phyloP scores from a whole-genome alignment of 2,329 filamentous ascomycete genomes.

The Fusarium sp. region DNA sequence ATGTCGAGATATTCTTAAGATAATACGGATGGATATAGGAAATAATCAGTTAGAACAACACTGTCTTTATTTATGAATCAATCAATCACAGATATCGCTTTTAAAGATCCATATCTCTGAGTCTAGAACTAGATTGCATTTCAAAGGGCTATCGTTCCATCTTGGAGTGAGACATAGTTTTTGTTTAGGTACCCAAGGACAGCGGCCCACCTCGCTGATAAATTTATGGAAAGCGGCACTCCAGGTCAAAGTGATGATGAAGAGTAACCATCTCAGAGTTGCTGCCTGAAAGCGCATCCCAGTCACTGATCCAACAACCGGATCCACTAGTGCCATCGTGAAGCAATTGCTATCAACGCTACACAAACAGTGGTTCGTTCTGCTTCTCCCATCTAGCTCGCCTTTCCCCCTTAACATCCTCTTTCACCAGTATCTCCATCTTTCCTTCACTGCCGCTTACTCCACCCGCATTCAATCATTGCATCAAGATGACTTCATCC shows the following conservation, averaged over 20 bases:
- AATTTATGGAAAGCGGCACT: too few relatives aligned
- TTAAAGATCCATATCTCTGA: too few relatives aligned
- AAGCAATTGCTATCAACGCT: too few relatives aligned
- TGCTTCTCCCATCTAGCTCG: too few relatives aligned
- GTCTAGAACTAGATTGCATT: neutral
- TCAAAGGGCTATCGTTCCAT: neutral
- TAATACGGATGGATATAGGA: neutral
- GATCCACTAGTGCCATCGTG: neutral
- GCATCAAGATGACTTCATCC: neutral
- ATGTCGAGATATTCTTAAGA: neutral
- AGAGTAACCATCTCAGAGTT: too few relatives aligned
- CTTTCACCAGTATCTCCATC: too few relatives aligned
- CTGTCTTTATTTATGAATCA: neutral
- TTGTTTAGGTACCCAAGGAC: too few relatives aligned
- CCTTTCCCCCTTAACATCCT: too few relatives aligned
- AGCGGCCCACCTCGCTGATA: rapidly evolving
- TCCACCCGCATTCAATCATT: too few relatives aligned
- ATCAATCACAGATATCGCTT: too few relatives aligned
- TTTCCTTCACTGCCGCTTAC: neutral
- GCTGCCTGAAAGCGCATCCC: neutral
- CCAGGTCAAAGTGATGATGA: too few relatives aligned
- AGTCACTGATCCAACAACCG: neutral
- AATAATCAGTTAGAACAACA: rapidly evolving
- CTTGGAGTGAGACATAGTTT: neutral
- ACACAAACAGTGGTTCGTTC: too few relatives aligned